These are phyloP conservation scores for Fraxinus nigra DNA, from an alignment of 305 asterid species.

Conservation along the genomic window DNA sequence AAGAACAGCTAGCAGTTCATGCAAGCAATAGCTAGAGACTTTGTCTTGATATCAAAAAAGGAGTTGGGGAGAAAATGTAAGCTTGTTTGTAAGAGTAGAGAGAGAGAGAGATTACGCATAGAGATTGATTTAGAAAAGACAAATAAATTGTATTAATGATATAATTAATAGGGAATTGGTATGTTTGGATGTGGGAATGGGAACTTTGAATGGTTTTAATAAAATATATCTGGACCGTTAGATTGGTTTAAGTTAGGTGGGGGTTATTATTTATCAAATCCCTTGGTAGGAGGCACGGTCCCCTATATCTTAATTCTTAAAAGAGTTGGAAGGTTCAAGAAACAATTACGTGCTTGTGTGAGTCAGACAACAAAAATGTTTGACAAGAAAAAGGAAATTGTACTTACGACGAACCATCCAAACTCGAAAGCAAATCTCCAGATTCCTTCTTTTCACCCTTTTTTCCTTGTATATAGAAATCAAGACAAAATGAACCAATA, in stretches of 20 bases:
- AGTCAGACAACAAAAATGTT: not conserved
- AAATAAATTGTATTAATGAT: not conserved
- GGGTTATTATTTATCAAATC: not conserved
- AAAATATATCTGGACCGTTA: not conserved
- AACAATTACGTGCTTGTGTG: not conserved
- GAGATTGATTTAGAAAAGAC: not conserved
- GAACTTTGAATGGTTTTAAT: not conserved
- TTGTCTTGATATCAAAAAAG: not conserved
- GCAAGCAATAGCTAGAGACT: not conserved
- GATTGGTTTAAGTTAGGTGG: not conserved
- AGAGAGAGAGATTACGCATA: conserved; percentile 15
- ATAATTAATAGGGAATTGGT: not conserved
- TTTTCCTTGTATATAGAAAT: conserved; percentile 53
- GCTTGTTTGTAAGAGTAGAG: conserved; percentile 14
- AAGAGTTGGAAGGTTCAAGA: not conserved
- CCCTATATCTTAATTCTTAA: not conserved
- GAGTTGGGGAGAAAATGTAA: not conserved
- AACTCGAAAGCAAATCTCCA: conserved; percentile 64
- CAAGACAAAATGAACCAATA: conserved; percentile 23
- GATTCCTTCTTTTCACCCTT: conserved; percentile 77
- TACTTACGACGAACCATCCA: conserved; percentile 95
- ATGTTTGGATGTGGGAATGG: not conserved
- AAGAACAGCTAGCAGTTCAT: conserved; percentile 26
- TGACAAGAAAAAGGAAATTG: conserved; percentile 19
- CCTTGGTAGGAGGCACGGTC: not conserved